Evolutionary conservation across 2,329 filamentous ascomycete genomes (phyloP), one percentile per base, ranked within the genome.

Genomic region (Boeremia lycopersici): DNA sequence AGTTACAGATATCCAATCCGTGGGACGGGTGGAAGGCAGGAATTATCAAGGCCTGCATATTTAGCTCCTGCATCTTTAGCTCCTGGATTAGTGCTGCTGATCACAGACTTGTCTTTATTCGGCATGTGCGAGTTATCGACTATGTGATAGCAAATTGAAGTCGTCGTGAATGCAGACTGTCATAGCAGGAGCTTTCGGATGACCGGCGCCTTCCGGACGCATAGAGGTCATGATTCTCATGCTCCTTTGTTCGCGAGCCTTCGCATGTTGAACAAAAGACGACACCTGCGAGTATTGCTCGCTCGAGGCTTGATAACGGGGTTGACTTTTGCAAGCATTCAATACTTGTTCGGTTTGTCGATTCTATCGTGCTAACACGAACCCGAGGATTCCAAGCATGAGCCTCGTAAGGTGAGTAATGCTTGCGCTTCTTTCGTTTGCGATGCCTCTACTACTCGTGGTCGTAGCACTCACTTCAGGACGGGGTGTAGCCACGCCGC

Each of bases 41-140:
- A 65, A 42, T 52, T 36, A 9, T 33, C 9, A 36, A 53, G 60
- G 5, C 65, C 62, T 2, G 55, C 52, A 26, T 61, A 55, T 29
- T 61, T 59, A n/a, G 57, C 54, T 15, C 60, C 62, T 4, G 55
- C 54, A 26, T 60, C 57, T 31, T 62, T 60, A n/a, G 59, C 56
- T 15, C 60, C 62, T 2, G 35, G 23, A n/a, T 30, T 33, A 5
- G 28, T 33, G 15, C 13, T 23, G 28, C 12, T 31, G n/a, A 43
- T 33, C 6, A 19, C 15, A 13, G 40, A 33, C 17, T 39, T 39
- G 34, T 26, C 8, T 8, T 15, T 17, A 13, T 17, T 23, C 25
- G 38, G 7, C 38, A 41, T 41, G 13, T 6, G 10, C 13, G 11
- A n/a, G 13, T 17, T 7, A 26, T 10, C 15, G 34, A 39, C 8